Conservation (phyloP, 1,284 basidiomycete genomes). For the Ustilago tritici region DNA sequence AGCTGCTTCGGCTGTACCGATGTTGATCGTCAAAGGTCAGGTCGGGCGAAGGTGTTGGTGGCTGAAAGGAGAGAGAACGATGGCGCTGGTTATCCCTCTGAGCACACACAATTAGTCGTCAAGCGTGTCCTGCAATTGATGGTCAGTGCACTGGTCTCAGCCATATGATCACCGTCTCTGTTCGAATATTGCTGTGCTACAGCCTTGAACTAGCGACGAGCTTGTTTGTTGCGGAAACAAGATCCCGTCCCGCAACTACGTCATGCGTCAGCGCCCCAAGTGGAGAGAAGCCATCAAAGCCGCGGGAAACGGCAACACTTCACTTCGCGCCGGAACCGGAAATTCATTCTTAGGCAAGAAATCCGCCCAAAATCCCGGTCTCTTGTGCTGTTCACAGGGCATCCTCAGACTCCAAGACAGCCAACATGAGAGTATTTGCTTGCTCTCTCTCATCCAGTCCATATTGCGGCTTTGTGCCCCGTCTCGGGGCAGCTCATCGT, state of each 20-base stretch:
- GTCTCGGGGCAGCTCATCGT: neutral
- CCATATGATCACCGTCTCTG: neutral
- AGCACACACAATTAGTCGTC: neutral
- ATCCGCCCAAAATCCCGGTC: neutral
- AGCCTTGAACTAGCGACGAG: neutral
- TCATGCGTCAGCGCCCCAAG: neutral
- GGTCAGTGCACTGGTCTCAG: neutral
- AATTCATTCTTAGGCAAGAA: neutral
- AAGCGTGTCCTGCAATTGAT: neutral
- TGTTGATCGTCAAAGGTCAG: neutral
- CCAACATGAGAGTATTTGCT: neutral
- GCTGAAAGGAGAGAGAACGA: neutral
- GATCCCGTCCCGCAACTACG: constrained; percentile 4
- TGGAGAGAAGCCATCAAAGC: constrained; percentile 6
- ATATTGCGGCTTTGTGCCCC: neutral
- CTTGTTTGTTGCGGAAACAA: neutral
- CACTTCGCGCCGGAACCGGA: neutral
- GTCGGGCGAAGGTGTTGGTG: neutral
- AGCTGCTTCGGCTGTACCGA: neutral
- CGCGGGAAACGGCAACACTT: neutral
- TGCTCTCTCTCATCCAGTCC: neutral
- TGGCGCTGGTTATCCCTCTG: too few relatives aligned
- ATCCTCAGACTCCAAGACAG: neutral
- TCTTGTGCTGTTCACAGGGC: neutral
- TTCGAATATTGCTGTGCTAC: neutral